Evolutionary conservation across 225 moss, liverwort and hornwort genomes (phyloP).

Genomic region (Takakia lepidozioides): DNA sequence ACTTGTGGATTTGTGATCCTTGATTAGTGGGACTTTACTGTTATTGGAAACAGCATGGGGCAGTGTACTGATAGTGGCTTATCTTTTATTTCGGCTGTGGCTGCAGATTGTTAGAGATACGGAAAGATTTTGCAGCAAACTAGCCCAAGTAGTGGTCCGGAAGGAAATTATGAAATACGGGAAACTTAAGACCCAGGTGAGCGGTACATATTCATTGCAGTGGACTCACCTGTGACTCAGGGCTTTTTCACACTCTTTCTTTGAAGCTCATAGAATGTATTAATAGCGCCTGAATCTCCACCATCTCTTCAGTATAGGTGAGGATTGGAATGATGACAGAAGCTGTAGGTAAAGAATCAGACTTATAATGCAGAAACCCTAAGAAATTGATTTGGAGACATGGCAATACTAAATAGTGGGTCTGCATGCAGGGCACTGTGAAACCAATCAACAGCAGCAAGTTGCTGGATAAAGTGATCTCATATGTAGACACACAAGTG

Average conservation of each 20-base stretch:
- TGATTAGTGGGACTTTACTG: slow-evolving; percentile 7
- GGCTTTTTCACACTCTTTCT: too few species aligned
- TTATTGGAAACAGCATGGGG: too few species aligned
- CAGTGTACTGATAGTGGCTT: not conserved
- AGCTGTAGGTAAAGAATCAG: too few species aligned
- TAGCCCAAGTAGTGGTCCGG: slow-evolving; percentile 35
- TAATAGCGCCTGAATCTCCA: not conserved
- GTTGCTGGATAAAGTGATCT: slow-evolving; percentile 44
- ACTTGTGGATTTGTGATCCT: not conserved
- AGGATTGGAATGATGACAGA: not conserved
- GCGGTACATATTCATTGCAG: not conserved
- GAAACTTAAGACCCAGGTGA: slow-evolving; percentile 35
- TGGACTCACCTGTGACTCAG: too few species aligned
- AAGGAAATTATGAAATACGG: slow-evolving; percentile 37
- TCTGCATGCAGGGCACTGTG: slow-evolving; percentile 26
- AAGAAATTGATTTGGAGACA: too few species aligned
- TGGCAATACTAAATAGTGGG: not conserved
- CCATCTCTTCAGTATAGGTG: not conserved
- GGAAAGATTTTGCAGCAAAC: slow-evolving; percentile 40
- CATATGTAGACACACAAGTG: slow-evolving; percentile 48
- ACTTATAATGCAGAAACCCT: too few species aligned
- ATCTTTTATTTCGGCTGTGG: not conserved
- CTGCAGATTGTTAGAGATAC: slow-evolving; percentile 31
- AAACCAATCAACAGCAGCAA: slow-evolving; percentile 35
- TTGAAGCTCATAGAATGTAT: too few species aligned